Evolutionary conservation across 2,329 filamentous ascomycete genomes (phyloP).

Genomic region (Cladosporium cucumerinum): DNA sequence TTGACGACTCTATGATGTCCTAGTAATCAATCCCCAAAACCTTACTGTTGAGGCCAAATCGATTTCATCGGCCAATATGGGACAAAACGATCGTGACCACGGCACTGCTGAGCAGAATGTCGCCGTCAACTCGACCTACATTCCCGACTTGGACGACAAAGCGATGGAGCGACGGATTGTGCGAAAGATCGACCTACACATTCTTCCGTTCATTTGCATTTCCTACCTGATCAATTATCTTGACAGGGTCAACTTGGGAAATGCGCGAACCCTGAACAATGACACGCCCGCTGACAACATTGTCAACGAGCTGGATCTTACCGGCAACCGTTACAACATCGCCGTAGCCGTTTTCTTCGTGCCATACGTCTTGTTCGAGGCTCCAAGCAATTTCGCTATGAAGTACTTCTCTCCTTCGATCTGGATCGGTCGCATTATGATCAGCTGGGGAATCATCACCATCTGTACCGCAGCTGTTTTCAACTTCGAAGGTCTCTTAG

Average conservation of each 20-base stretch:
- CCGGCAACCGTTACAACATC: conserved; percentile 56
- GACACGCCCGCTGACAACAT: conserved; percentile 48
- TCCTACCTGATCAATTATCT: conserved; percentile 22
- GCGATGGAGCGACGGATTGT: conserved; percentile 54
- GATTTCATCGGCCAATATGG: not conserved
- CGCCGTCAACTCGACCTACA: not conserved
- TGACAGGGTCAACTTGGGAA: conserved; percentile 38
- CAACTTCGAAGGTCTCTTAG: conserved; percentile 21
- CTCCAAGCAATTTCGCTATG: conserved; percentile 47
- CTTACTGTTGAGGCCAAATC: not conserved
- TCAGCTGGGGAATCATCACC: conserved; percentile 25
- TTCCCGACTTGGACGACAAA: conserved; percentile 13
- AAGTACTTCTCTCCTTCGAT: conserved; percentile 24
- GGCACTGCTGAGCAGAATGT: conserved; percentile 3
- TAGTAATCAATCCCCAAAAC: not conserved
- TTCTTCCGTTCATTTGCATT: conserved; percentile 66
- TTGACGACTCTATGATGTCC: not conserved
- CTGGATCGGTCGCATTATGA: conserved; percentile 26
- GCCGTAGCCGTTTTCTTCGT: conserved; percentile 57
- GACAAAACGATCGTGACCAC: not conserved
- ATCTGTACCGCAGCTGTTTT: conserved; percentile 24
- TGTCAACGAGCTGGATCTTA: conserved; percentile 53
- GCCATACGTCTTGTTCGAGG: conserved; percentile 60
- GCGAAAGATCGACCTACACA: conserved; percentile 65
- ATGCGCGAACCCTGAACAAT: conserved; percentile 35